Evolutionary conservation across 129 eudicot genomes (phyloP).

Genomic region (Arctium lappa): DNA sequence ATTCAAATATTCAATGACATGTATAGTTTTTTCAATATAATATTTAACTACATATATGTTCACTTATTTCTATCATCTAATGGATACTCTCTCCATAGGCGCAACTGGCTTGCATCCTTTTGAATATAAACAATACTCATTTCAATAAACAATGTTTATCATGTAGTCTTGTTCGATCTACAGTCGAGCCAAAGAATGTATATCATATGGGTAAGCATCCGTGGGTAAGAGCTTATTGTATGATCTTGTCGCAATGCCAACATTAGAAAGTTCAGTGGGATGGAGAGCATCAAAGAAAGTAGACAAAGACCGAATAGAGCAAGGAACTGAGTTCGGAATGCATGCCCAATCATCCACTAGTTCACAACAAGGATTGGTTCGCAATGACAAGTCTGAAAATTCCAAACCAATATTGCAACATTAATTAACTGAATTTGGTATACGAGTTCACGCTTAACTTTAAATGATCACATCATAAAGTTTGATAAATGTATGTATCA

Average conservation of each 20-base stretch:
- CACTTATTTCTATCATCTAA: no score
- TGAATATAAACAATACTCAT: no score
- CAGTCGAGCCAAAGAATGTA: not conserved
- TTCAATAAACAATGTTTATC: not conserved
- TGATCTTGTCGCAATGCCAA: slow-evolving; percentile 19
- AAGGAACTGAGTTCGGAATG: slow-evolving; percentile 8
- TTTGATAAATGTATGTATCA: not conserved
- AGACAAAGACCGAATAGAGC: not conserved
- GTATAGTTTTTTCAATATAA: no score
- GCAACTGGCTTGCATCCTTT: no score
- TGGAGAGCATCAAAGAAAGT: slow-evolving; percentile 14
- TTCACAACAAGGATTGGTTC: slow-evolving; percentile 23
- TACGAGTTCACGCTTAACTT: no score
- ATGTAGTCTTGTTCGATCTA: not conserved
- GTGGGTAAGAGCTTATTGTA: slow-evolving; percentile 16
- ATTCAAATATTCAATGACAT: no score
- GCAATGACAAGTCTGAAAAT: slow-evolving; percentile 16
- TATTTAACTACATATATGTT: no score
- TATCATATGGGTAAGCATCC: slow-evolving; percentile 27
- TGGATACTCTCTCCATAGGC: no score
- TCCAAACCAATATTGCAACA: not conserved
- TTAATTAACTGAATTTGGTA: not conserved
- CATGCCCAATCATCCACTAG: slow-evolving; percentile 19
- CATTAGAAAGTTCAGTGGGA: slow-evolving; percentile 17
- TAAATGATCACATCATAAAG: not conserved